Base-by-base conservation (phyloP, 208 protist genomes). In the Lotmaria passim region DNA sequence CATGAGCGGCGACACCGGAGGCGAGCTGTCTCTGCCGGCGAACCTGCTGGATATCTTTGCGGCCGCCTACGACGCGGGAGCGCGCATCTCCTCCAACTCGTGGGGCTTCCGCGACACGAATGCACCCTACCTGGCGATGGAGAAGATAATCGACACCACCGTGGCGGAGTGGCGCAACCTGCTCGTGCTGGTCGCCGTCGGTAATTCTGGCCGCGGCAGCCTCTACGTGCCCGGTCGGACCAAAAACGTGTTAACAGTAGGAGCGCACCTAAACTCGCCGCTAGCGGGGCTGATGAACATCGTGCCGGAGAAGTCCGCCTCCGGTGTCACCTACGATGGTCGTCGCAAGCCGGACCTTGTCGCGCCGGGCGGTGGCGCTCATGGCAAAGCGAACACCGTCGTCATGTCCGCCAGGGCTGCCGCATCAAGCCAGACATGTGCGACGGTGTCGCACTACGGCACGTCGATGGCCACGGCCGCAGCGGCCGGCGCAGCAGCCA, bases 381-480 rank as follows among this genome's bases (percentile, higher is more conserved):
- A 26, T 10, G 24, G 17, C 26, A 26, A 12, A 8, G 14, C 3
- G 52, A 28, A 33, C 39, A 69, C 21, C 66, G 68, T 17, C 23
- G 36, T 72, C 17, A 47, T 56, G 8, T 73, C 55, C 0, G 66
- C 66, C 28, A 64, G 33, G 33, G 39, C 65, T 12, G 48, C 28
- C 2, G 3, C n/a, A n/a, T n/a, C 21, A 10, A 17, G 0, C 31
- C 43, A 2, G 17, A 51, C 72, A 34, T 97, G 93, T 60, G 67
- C 31, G 1, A 63, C 79, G 4, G 55, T 47, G 2, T 23, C n/a
- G 0, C 85, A 86, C 43, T 8, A 57, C 26, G 96, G 96, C 11
- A 97, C 96, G 17, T 97, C 91, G 11, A 98, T 98, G 96, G 89
- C 96, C 12, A 95, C 93, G 10, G 94, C 89, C 3, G 61, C 83